Conservation (phyloP, 2,329 filamentous ascomycete genomes). For the Alternaria burnsii region DNA sequence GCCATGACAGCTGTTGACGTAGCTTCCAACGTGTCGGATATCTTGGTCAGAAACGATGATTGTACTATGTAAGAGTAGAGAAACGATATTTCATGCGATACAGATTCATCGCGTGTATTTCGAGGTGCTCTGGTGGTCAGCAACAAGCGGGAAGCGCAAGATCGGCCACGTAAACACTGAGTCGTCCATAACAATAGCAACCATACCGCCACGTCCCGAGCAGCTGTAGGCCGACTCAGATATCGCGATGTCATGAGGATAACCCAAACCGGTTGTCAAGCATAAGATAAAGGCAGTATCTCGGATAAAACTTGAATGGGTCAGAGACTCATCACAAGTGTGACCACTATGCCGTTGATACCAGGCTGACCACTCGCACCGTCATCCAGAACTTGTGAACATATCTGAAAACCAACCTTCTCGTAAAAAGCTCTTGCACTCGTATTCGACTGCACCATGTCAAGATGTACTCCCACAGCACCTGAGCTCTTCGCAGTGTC, state of each 20-base stretch:
- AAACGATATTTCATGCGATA: neutral
- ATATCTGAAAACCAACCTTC: conserved; percentile 35
- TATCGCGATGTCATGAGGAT: neutral
- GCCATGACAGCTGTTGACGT: neutral
- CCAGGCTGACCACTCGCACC: conserved; percentile 38
- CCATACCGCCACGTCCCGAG: neutral
- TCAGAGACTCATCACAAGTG: conserved; percentile 36
- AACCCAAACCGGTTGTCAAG: neutral
- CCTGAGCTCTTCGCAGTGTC: conserved; percentile 30
- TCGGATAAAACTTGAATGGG: neutral
- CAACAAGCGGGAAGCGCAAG: neutral
- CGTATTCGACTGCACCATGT: conserved; percentile 45
- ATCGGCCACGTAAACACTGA: neutral
- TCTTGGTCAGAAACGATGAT: neutral
- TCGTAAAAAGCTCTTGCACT: conserved; percentile 42
- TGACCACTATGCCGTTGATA: conserved; percentile 33
- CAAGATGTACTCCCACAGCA: conserved; percentile 47
- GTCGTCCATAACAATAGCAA: neutral
- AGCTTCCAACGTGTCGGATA: neutral
- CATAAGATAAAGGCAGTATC: neutral
- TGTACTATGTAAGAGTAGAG: neutral
- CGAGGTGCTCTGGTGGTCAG: neutral
- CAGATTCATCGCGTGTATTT: neutral
- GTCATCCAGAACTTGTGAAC: conserved; percentile 35
- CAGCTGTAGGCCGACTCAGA: neutral